A percentile compares a stretch with the other conserved stretches of the same genome.
These are phyloP conservation scores for Rhodocollybia butyracea DNA, from an alignment of 768 basidiomycete genomes.

Conservation along the genomic window DNA sequence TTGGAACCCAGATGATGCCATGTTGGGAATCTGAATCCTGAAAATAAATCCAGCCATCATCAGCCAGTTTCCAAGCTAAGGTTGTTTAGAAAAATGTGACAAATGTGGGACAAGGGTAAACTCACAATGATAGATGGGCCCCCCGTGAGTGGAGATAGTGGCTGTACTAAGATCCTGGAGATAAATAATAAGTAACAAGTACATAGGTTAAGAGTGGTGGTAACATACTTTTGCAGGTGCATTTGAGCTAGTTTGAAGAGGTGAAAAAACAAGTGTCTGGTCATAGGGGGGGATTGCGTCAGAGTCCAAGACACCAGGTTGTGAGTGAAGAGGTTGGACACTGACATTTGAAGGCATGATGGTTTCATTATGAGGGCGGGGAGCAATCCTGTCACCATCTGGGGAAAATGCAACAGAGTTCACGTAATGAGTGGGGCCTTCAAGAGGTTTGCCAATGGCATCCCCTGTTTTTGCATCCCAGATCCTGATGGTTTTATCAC, in stretches of 20 bases:
- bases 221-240: too few species aligned
- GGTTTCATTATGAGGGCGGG: not conserved
- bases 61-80: not conserved
- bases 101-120: not conserved
- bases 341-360: not conserved
- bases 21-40: not conserved
- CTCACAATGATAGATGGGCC: not conserved
- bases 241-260: too few species aligned
- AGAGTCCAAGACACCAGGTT: not conserved
- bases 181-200: too few species aligned
- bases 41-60: too few species aligned
- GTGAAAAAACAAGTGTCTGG: too few species aligned
- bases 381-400: not conserved
- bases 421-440: too few species aligned
- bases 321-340: not conserved
- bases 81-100: not conserved
- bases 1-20: not conserved
- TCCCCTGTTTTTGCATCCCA: not conserved
- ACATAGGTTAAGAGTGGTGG: too few species aligned
- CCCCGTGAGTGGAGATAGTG: too few species aligned
- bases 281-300: not conserved
- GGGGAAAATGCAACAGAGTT: too few species aligned
- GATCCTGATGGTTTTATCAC: constrained; percentile 1
- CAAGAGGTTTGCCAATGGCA: not conserved
- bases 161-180: too few species aligned